Evolutionary conservation across 2,329 filamentous ascomycete species (phyloP), one percentile per base, ranked within the genome.

Genomic region (Trichoderma hamatum): DNA sequence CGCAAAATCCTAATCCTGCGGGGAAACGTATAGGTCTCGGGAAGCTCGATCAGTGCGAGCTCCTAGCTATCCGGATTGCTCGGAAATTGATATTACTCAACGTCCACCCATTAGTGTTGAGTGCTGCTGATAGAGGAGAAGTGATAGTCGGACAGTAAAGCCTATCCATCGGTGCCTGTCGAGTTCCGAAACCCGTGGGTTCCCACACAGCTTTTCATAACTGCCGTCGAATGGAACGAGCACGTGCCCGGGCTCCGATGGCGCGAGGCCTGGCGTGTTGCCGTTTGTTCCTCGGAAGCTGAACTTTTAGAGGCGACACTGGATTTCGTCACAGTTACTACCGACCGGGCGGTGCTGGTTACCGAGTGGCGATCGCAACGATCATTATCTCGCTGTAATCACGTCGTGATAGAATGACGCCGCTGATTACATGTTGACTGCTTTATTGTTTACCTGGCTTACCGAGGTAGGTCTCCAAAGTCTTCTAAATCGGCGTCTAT

Each of bases 41-140:
- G 36, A 67, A 59, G 63, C 63, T 67, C 36, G 36, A 16, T 16
- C 39, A 36, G 46, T 21, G 34, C 52, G 46, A 67, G 51, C 16
- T 49, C 14, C 13, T 16, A 49, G 54, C 21, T n/a, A 46, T 56
- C 63, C 63, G 63, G 63, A 67, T 59, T 67, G 63, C 43, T 43
- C 63, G 63, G 63, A 67, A 59, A 67, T 67, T 51, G 63, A 59
- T 51, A 24, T 16, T 39, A 49, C 56, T 64, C 28, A 51, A 24
- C 43, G 46, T 36, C 24, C 3, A 36, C 30, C 2, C 46, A 6
- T 62, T 52, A 21, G 32, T 36, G 28, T 13, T 26, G 10, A 16
- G 24, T 36, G 32, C 21, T 58, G 21, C 36, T 36, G 55, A 58
- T 14, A 58, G 14, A 36, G 24, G 55, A 14, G 34, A 19, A 24